A percentile compares a stretch with the other conserved stretches of the same genome.
phyloP scores from a whole-genome alignment of 1,139 yeast genomes.

The Sugiyamaella paludigena region DNA sequence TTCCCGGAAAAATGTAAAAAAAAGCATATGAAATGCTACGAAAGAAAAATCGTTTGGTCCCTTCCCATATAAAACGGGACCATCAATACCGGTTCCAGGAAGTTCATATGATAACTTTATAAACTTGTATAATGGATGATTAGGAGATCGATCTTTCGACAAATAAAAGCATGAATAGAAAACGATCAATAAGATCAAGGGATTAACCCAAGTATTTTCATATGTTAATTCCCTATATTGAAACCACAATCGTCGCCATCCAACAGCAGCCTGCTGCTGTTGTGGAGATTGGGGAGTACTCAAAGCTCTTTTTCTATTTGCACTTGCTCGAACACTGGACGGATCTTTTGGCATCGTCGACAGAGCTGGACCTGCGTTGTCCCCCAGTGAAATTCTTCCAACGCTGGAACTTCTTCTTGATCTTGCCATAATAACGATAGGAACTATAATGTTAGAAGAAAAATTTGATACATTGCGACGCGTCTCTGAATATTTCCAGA shows the following conservation, averaged over 20 bases:
- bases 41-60: slow-evolving; percentile 82
- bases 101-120: slow-evolving; percentile 62
- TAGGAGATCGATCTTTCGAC: slow-evolving; percentile 45
- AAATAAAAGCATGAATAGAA: slow-evolving; percentile 37
- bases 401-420: slow-evolving; percentile 25
- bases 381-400: slow-evolving; percentile 43
- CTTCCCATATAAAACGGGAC: slow-evolving; percentile 67
- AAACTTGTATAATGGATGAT: slow-evolving; percentile 65
- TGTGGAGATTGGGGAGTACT: slow-evolving; percentile 15
- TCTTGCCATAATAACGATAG: slow-evolving; percentile 12
- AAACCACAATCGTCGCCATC: slow-evolving; percentile 40
- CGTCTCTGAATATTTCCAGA: no score
- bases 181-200: slow-evolving; percentile 46
- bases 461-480: no score
- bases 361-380: slow-evolving; percentile 40
- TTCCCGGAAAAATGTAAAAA: slow-evolving; percentile 88
- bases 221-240: slow-evolving; percentile 60
- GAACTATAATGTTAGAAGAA: background rate
- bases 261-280: slow-evolving; percentile 11
- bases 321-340: slow-evolving; percentile 33
- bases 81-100: slow-evolving; percentile 45
- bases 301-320: slow-evolving; percentile 38
- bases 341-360: slow-evolving; percentile 38
- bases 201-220: slow-evolving; percentile 78
- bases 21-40: slow-evolving; percentile 74